Evolutionary conservation across 2,329 filamentous ascomycete species (phyloP).

Genomic region (Fusarium duplospermum): DNA sequence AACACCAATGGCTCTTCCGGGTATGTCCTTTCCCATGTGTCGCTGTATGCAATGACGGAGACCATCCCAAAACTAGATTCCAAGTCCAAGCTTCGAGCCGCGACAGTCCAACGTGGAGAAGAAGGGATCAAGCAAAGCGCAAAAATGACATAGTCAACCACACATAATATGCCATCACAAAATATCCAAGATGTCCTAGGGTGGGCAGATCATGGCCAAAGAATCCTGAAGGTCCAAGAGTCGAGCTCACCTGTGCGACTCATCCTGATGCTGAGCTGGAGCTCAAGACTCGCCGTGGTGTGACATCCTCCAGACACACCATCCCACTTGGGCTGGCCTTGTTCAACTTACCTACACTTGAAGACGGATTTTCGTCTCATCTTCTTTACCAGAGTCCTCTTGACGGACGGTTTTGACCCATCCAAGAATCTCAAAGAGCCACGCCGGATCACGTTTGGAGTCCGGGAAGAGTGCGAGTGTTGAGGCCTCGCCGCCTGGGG

Average conservation of each 20-base stretch:
- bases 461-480: conserved; percentile 16
- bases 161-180: not conserved
- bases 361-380: not conserved
- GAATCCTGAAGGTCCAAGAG: not conserved
- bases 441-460: conserved; percentile 3
- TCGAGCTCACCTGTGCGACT: not conserved
- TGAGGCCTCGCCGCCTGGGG: conserved; percentile 18
- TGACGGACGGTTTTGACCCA: conserved; percentile 6
- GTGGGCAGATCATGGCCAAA: not conserved
- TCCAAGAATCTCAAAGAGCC: conserved; percentile 20
- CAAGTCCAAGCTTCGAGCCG: not conserved
- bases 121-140: not conserved
- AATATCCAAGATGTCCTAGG: not conserved
- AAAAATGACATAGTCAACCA: not conserved
- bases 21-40: not conserved
- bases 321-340: conserved; percentile 10
- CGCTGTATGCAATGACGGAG: not conserved
- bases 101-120: not conserved
- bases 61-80: not conserved
- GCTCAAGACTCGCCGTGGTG: not conserved
- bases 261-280: not conserved
- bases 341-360: not conserved
- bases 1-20: not conserved
- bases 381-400: conserved; percentile 1
- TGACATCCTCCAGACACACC: not conserved